phyloP scores from a whole-genome alignment of 1,284 basidiomycete genomes.

The Thelephora terrestris region DNA sequence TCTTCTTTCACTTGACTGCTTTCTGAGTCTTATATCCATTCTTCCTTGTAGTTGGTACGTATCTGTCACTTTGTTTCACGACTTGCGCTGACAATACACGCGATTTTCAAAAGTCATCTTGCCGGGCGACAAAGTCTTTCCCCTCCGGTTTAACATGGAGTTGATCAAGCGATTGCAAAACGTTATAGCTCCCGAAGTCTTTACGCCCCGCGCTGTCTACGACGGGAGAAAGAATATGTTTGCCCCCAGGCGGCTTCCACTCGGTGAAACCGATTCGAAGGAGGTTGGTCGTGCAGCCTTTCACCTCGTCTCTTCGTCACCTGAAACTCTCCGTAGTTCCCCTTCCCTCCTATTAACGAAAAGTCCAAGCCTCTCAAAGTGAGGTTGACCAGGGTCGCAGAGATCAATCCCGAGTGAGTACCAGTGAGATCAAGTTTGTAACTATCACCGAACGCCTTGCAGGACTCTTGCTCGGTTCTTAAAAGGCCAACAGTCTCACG shows the following conservation, averaged over 20 bases:
- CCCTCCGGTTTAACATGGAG: conserved; percentile 55
- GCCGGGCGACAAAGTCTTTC: conserved; percentile 55
- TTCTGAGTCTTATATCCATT: conserved; percentile 2
- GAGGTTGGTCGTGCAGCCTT: conserved; percentile 30
- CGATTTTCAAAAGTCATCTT: conserved; percentile 36
- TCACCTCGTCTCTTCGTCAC: background rate
- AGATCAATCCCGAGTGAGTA: conserved; percentile 66
- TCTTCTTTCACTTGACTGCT: background rate
- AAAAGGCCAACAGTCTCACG: conserved; percentile 54
- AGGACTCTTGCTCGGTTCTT: conserved; percentile 61
- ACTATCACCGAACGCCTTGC: conserved; percentile 1
- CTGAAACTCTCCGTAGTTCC: background rate
- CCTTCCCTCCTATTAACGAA: background rate
- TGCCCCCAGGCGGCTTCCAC: conserved; percentile 41
- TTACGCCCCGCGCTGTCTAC: conserved; percentile 57
- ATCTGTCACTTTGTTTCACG: background rate
- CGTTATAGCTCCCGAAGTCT: conserved; percentile 43
- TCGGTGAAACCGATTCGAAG: conserved; percentile 35
- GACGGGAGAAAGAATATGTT: conserved; percentile 76
- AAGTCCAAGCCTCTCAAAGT: conserved; percentile 53
- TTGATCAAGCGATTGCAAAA: conserved; percentile 52
- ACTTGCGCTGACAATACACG: conserved; percentile 2
- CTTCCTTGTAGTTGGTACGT: conserved; percentile 44
- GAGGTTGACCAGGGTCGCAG: conserved; percentile 53
- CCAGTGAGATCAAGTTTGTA: conserved; percentile 6